A percentile compares a stretch with the other conserved stretches of the same genome.
phyloP scores from a whole-genome alignment of 805 yeast genomes.

The Metschnikowia aberdeeniae region DNA sequence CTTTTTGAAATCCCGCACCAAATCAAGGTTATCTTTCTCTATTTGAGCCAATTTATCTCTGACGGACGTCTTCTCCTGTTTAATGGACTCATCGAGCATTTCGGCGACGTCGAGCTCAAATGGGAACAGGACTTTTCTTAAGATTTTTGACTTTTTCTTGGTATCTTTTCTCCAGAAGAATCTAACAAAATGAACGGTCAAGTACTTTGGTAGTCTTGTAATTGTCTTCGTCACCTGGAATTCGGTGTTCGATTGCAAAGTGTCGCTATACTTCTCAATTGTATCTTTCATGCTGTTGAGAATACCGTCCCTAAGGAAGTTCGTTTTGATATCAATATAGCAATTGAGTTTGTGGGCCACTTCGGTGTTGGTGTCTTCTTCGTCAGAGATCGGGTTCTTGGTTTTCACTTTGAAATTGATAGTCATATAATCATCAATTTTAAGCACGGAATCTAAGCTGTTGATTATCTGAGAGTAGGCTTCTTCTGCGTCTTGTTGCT shows the following conservation, averaged over 20 bases:
- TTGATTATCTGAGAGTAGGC: constrained; percentile 76
- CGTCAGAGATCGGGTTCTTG: constrained; percentile 52
- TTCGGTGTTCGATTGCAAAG: constrained; percentile 64
- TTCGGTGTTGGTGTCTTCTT: constrained; percentile 28
- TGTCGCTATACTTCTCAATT: constrained; percentile 72
- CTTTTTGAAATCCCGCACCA: constrained; percentile 69
- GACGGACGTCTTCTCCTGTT: constrained; percentile 57
- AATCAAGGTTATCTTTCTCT: constrained; percentile 70
- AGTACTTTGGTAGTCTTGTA: constrained; percentile 76
- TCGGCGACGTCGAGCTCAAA: constrained; percentile 87
- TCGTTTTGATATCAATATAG: constrained; percentile 81
- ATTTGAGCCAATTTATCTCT: constrained; percentile 76
- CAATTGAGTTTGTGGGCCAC: constrained; percentile 78
- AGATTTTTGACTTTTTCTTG: constrained; percentile 83
- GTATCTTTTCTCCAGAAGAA: constrained; percentile 96
- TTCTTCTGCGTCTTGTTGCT: constrained; percentile 99
- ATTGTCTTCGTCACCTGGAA: constrained; percentile 61
- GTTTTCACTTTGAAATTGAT: constrained; percentile 61
- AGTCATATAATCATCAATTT: constrained; percentile 56
- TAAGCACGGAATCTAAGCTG: constrained; percentile 44
- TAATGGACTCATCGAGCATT: constrained; percentile 74
- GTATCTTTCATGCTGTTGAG: constrained; percentile 68
- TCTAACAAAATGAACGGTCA: constrained; percentile 89
- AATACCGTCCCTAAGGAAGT: constrained; percentile 84
- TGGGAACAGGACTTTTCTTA: constrained; percentile 93